Evolutionary conservation across 495 filamentous ascomycete genomes (phyloP).

Genomic region (Podospora pseudopauciseta): DNA sequence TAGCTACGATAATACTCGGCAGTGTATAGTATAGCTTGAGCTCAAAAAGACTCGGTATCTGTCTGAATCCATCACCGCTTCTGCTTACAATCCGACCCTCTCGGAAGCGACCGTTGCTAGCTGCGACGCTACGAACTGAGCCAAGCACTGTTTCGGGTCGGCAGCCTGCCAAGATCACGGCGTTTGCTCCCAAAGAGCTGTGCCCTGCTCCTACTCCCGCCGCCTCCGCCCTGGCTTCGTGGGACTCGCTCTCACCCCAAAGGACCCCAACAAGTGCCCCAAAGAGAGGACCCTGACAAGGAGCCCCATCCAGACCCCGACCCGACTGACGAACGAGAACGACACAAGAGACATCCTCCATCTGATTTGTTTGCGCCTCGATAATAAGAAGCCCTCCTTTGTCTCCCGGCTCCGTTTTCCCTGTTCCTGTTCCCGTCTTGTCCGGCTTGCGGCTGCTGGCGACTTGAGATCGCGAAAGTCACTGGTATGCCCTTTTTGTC

Average conservation of each 20-base stretch:
- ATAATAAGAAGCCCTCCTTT: neutral
- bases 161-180: slow-evolving; percentile 2
- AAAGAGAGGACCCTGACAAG: slow-evolving; percentile 16
- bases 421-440: neutral
- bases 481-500: slow-evolving; percentile 7
- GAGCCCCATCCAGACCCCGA: neutral
- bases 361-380: slow-evolving; percentile 4
- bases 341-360: neutral
- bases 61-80: neutral
- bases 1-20: too few relatives aligned
- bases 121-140: neutral
- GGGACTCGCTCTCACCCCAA: neutral
- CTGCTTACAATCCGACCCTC: neutral
- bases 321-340: neutral
- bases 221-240: neutral
- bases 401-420: neutral
- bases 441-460: neutral
- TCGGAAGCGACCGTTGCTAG: slow-evolving; percentile 4
- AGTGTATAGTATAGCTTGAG: too few relatives aligned
- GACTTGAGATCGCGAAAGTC: neutral
- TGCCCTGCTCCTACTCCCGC: slow-evolving; percentile 12
- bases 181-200: slow-evolving; percentile 10
- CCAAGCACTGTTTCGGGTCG: slow-evolving; percentile 5
- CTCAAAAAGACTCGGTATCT: too few relatives aligned
- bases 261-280: slow-evolving; percentile 2